Evolutionary conservation across 164 flowering plant genomes (phyloP), one percentile per base, ranked within the genome.

Genomic region (Magnolia officinalis): DNA sequence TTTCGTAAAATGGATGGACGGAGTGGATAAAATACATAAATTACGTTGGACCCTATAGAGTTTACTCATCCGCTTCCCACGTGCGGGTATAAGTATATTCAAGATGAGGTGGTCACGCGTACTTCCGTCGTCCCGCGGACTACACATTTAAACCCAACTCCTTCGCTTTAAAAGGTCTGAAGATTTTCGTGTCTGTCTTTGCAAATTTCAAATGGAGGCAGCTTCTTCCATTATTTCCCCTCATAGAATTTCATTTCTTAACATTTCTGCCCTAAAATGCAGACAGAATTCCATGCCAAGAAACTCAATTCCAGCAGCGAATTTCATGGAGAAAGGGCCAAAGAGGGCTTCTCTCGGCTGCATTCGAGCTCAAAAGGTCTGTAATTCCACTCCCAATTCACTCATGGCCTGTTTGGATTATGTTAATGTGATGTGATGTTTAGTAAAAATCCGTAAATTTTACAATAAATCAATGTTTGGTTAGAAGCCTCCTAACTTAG

Each of bases 301-400:
- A 21, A 73, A 67, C 67, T 23, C 31, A n/a, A 70, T 66, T 75
- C 24, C 67, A 55, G 78, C 23, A 16, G 61, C 61, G 18, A 23
- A 10, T 72, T 18, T 19, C n/a, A 20, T 71, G 75, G 72, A 58
- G 63, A 24, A 66, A 55, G 66, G 78, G 13, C 50, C 66, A 61
- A 75, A 49, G 26, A 52, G 8, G 13, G 10, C 23, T 66, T 66
- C 75, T 58, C 59, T 66, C 37, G 14, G 50, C 6, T 67, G 75
- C 45, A 24, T 79, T 66, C 63, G 75, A 75, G 74, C 81, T 79
- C 78, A 79, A 71, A 50, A 78, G 74, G 81, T 78, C 11, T 63
- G 31, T 75, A 19, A 65, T 29, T 29, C 49, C 9, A 8, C 59
- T 10, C 50, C 58, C 70, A 69, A 75, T 50, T 67, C 21, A 16